These are phyloP conservation scores for Pelagophyceae sp. DNA, from an alignment of 352 stramenopile species.

Conservation along the genomic window DNA sequence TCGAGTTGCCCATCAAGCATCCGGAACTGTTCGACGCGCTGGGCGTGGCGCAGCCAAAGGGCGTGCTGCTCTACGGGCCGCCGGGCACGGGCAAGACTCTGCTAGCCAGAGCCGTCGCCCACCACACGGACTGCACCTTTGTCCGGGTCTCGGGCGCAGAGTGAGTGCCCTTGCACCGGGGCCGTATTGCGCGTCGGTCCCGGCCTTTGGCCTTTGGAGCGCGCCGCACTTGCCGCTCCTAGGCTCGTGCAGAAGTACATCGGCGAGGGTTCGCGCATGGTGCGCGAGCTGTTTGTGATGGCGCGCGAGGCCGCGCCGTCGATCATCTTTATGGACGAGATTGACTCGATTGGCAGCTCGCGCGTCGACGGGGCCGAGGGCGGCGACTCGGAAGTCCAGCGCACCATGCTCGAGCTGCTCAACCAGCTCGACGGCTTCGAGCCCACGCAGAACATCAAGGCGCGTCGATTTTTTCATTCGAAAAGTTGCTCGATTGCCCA, in stretches of 20 bases:
- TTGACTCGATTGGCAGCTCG: slow-evolving; percentile 94
- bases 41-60: slow-evolving; percentile 95
- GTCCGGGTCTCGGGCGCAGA: slow-evolving; percentile 97
- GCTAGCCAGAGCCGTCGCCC: slow-evolving; percentile 90
- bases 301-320: slow-evolving; percentile 82
- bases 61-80: slow-evolving; percentile 84
- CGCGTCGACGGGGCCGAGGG: slow-evolving; percentile 71
- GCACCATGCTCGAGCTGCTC: slow-evolving; percentile 98
- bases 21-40: slow-evolving; percentile 97
- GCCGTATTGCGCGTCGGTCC: too few relatives aligned
- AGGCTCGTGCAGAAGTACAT: slow-evolving; percentile 98
- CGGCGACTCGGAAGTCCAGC: slow-evolving; percentile 96
- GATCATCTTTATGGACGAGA: slow-evolving; percentile 99
- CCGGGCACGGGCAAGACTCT: slow-evolving; percentile 97
- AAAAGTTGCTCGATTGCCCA: too few relatives aligned
- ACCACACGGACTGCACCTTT: slow-evolving; percentile 99
- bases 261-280: slow-evolving; percentile 86
- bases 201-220: too few relatives aligned
- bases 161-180: too few relatives aligned
- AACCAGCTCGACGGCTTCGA: slow-evolving; percentile 84
- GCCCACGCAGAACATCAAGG: slow-evolving; percentile 32
- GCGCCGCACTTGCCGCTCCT: too few relatives aligned
- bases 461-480: too few relatives aligned
- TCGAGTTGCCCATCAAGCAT: slow-evolving; percentile 99
- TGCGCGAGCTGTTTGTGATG: slow-evolving; percentile 98